Evolutionary conservation across 139 green algal genomes (phyloP).

Genomic region (Klebsormidium nitens): DNA sequence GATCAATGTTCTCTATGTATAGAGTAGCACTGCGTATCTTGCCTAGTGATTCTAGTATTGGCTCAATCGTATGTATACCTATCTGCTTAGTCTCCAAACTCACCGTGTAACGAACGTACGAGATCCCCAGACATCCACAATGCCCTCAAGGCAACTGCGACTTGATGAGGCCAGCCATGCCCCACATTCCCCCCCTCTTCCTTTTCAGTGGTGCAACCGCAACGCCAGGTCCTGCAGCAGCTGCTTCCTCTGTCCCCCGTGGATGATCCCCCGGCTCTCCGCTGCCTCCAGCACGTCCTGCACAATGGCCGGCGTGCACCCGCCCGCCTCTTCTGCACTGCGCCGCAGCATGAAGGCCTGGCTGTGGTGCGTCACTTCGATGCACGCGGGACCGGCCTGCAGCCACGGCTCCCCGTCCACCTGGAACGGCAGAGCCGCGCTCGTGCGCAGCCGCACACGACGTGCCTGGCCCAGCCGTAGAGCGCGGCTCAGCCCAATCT

Average conservation of each 20-base stretch:
- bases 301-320: constrained; percentile 38
- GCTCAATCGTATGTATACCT: no score
- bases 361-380: constrained; percentile 34
- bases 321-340: constrained; percentile 43
- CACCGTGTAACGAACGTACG: no score
- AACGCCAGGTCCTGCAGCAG: constrained; percentile 52
- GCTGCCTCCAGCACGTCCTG: constrained; percentile 55
- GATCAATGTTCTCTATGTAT: no score
- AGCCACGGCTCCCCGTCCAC: constrained; percentile 75
- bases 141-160: background rate
- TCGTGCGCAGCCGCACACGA: constrained; percentile 52
- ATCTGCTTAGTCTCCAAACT: no score
- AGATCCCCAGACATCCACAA: background rate
- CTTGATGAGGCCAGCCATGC: background rate
- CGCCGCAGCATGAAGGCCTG: constrained; percentile 57
- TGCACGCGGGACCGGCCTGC: constrained; percentile 39
- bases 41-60: no score
- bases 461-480: constrained; percentile 57
- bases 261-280: constrained; percentile 48
- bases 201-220: constrained; percentile 39
- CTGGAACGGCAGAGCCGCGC: constrained; percentile 43
- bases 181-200: background rate
- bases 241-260: constrained; percentile 38
- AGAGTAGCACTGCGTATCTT: no score
- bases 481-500: constrained; percentile 42